Evolutionary conservation across 2,329 filamentous ascomycete species (phyloP), one percentile per base, ranked within the genome.

Genomic region (Epichloe sibirici): DNA sequence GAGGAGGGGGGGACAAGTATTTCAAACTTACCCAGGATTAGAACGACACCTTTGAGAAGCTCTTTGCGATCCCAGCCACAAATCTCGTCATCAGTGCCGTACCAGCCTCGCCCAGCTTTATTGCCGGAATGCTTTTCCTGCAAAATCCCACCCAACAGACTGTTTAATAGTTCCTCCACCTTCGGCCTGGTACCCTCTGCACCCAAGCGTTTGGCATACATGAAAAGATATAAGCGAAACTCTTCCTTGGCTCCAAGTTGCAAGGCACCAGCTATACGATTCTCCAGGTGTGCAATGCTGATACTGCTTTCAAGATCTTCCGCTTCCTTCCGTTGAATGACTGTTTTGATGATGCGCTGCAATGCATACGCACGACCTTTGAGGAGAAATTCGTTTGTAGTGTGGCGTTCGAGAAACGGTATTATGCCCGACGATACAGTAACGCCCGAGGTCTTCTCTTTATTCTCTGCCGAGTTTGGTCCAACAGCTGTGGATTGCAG

Each of bases 181-280:
- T 98, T 98, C 53, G 81, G 77, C 59, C 85, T 82, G 49, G 91
- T 73, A 0, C 90, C 90, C 67, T 98, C 94, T 0, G 90, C 89
- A 1, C 93, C 93, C 5, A 98, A 79, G 0, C 93, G 83, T 71
- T 96, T 97, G 3, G 90, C 91, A 63, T 98, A 98, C 90, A 97
- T 97, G 63, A 90, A 86, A n/a, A 98, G 73, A 63, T 97, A 97
- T 1, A 95, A 75, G 53, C 89, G 82, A 71, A 97, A 98, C 66
- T 98, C 93, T 54, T 97, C 90, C 60, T 83, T 86, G 0, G 93
- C 86, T 3, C 86, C 88, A 1, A 98, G 73, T 55, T 88, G 85
- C 64, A 94, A 71, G 0, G 93, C 88, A 4, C 89, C 94, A 2
- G 93, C 91, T 45, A 98, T 84, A 40, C 94, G 82, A 62, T 96